A percentile compares a stretch with the other conserved stretches of the same genome.
Evolutionary conservation across 257 asterid species (phyloP).

Genomic region (Solanum tarijense): DNA sequence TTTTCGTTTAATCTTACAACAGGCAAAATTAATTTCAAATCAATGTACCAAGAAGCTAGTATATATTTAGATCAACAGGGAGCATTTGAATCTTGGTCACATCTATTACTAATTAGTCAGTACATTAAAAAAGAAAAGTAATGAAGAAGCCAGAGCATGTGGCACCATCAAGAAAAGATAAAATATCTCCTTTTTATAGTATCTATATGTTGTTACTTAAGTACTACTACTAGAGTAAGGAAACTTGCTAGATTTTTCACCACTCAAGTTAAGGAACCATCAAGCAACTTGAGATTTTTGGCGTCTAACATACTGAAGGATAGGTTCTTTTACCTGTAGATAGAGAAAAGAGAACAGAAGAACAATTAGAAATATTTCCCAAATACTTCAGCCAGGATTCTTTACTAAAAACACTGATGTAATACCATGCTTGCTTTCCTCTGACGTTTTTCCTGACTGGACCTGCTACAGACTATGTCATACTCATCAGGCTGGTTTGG

Average conservation of each 20-base stretch:
- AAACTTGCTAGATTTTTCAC: neutral
- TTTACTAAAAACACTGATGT: neutral
- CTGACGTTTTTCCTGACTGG: slow-evolving; percentile 52
- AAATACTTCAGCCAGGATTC: neutral
- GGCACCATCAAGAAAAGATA: neutral
- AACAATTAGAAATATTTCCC: neutral
- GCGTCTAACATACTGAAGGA: slow-evolving; percentile 67
- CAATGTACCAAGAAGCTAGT: neutral
- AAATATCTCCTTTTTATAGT: neutral
- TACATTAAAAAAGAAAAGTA: neutral
- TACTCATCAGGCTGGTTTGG: slow-evolving; percentile 6
- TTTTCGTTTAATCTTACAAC: neutral
- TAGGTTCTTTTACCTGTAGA: slow-evolving; percentile 74
- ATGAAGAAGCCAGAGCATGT: neutral
- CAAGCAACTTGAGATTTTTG: slow-evolving; percentile 51
- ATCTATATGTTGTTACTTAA: neutral
- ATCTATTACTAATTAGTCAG: neutral
- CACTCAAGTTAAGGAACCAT: slow-evolving; percentile 3
- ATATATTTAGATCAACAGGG: neutral
- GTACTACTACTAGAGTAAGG: neutral
- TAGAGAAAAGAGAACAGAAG: neutral
- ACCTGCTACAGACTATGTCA: slow-evolving; percentile 36
- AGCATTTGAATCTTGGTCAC: neutral
- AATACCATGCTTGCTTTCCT: slow-evolving; percentile 91
- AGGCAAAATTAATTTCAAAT: neutral